Percentiles rank a stretch among this genome's conserved stretches.
Conservation (phyloP, 2,329 filamentous ascomycete species). For the Monosporascus sp. region DNA sequence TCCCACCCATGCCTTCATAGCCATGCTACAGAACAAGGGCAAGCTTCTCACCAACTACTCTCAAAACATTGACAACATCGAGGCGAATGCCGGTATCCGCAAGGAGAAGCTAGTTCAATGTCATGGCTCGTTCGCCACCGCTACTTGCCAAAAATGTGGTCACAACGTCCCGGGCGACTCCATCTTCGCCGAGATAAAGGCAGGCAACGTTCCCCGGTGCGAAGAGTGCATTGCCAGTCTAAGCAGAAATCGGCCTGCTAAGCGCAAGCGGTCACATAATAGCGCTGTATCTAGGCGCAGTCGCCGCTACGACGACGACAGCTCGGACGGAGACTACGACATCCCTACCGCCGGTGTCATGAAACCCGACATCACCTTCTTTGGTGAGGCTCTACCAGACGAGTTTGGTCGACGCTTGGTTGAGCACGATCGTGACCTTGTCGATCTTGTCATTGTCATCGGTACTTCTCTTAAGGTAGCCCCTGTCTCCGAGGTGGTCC, state of each 20-base stretch:
- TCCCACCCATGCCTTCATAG: conserved; percentile 91
- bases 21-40: conserved; percentile 76
- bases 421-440: conserved; percentile 71
- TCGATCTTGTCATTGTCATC: conserved; percentile 91
- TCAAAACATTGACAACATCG: conserved; percentile 97
- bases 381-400: conserved; percentile 83
- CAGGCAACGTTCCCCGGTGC: conserved; percentile 73
- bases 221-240: conserved; percentile 60
- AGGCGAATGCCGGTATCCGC: conserved; percentile 76
- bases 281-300: conserved; percentile 32
- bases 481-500: conserved; percentile 87
- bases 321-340: conserved; percentile 52
- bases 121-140: conserved; percentile 92
- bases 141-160: conserved; percentile 79
- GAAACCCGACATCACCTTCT: conserved; percentile 98
- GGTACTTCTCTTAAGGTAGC: conserved; percentile 94
- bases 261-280: conserved; percentile 50
- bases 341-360: conserved; percentile 72
- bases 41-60: conserved; percentile 97
- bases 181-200: conserved; percentile 75
- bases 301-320: conserved; percentile 39
- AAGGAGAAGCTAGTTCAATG: conserved; percentile 87
- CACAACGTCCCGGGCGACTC: conserved; percentile 67
- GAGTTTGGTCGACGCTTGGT: conserved; percentile 76
- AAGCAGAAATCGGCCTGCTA: conserved; percentile 41